Evolutionary conservation across 1,284 basidiomycete genomes (phyloP), one percentile per base, ranked within the genome.

Genomic region (Waitea zeae): DNA sequence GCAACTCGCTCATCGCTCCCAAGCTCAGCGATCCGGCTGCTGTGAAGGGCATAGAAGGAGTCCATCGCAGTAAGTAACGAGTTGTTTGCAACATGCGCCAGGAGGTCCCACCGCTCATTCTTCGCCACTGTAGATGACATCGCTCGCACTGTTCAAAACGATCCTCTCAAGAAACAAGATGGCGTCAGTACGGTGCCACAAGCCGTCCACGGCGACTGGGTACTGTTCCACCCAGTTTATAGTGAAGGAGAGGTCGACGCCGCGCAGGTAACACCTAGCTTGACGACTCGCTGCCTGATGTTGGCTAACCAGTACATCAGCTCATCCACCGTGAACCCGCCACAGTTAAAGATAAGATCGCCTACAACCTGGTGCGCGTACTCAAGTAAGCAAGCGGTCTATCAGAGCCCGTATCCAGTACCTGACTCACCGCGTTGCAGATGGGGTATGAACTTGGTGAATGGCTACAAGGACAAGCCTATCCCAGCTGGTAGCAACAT

Each of bases 171-270:
- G 6, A 15, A 7, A 6, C 29, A 7, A 6, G 29, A 15, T 14
- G 29, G 7, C 15, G 14, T 30, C 29, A 15, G 9, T 15, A 30
- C 29, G 11, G 14, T 15, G 11, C 29, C 7, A 14, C 9, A 33
- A 5, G 60, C 60, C 46, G 49, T 79, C 35, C 67, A 61, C 19
- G 79, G 79, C 2, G 80, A 82, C 46, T 87, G 81, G 78, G 77
- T 86, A 6, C 56, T 86, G 1, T 82, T 84, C 48, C 81, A 87
- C 46, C 82, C 82, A 0, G 83, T 86, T 0, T 87, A 88, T 49
- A 63, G 73, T 4, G 51, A 58, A 12, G 74, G 79, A 31, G 90
- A 96, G 51, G 58, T 95, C 41, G 78, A 72, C 41, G 62, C 76
- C 7, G 80, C 89, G 30, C 60, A 79, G 52, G 79, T 78, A 44